phyloP scores from a whole-genome alignment of 331 rosid genomes.

The Arachis monticola region DNA sequence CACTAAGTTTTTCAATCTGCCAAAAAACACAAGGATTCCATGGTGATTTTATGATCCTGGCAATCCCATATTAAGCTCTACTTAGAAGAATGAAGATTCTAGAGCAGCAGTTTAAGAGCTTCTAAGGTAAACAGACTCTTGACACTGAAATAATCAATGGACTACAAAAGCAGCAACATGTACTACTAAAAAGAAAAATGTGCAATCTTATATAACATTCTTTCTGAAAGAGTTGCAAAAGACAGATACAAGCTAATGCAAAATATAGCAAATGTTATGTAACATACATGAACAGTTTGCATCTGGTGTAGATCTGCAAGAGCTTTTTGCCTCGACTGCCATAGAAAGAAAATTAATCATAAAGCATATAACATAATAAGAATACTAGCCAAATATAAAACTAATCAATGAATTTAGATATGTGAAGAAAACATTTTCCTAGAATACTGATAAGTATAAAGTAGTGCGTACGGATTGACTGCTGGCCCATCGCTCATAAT shows the following conservation, averaged over 20 bases:
- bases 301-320: conserved; percentile 61
- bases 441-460: conserved; percentile 24
- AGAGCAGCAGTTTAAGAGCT: background rate
- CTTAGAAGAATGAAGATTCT: conserved; percentile 8
- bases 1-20: conserved; percentile 73
- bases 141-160: conserved; percentile 1
- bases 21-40: conserved; percentile 9
- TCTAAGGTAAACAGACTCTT: background rate
- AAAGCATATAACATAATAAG: background rate
- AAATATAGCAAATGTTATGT: background rate
- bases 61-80: conserved; percentile 9
- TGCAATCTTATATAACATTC: conserved; percentile 1
- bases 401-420: conserved; percentile 3
- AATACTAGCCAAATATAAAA: conserved; percentile 23
- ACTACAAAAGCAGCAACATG: background rate
- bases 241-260: conserved; percentile 11
- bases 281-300: conserved; percentile 67
- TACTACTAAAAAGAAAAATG: background rate
- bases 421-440: conserved; percentile 1
- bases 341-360: conserved; percentile 20
- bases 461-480: conserved; percentile 57
- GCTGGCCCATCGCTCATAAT: conserved; percentile 88
- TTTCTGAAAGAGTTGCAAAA: conserved; percentile 23
- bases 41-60: conserved; percentile 9
- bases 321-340: conserved; percentile 77